Conservation (phyloP, 2,329 filamentous ascomycete species). For the Neodidymelliopsis sp. region DNA sequence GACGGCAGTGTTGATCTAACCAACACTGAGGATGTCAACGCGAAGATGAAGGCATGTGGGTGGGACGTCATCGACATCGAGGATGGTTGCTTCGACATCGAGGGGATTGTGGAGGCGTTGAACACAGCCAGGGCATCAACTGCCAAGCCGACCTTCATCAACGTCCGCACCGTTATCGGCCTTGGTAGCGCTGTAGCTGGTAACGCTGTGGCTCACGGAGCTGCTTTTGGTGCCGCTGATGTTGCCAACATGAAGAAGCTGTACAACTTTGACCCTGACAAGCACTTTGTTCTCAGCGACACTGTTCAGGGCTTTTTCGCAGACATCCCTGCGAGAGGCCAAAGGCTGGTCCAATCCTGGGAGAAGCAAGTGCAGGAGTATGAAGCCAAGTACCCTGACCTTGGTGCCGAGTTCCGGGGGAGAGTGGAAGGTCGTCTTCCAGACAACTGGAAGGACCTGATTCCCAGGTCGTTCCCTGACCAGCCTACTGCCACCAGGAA, state of each 20-base stretch:
- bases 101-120: slow-evolving; percentile 57
- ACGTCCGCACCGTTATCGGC: slow-evolving; percentile 65
- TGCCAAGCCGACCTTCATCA: slow-evolving; percentile 65
- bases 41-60: slow-evolving; percentile 64
- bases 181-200: slow-evolving; percentile 57
- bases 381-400: slow-evolving; percentile 56
- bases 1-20: slow-evolving; percentile 63
- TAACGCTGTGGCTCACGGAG: slow-evolving; percentile 65
- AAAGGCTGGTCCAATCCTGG: slow-evolving; percentile 59
- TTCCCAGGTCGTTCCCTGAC: slow-evolving; percentile 59
- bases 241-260: slow-evolving; percentile 63
- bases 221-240: slow-evolving; percentile 62
- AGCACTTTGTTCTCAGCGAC: slow-evolving; percentile 56
- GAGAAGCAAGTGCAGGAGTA: slow-evolving; percentile 55
- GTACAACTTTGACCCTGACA: slow-evolving; percentile 59
- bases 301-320: slow-evolving; percentile 62
- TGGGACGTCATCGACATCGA: slow-evolving; percentile 64
- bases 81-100: slow-evolving; percentile 62
- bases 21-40: slow-evolving; percentile 64
- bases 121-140: slow-evolving; percentile 53
- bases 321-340: slow-evolving; percentile 56
- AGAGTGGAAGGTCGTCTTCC: slow-evolving; percentile 59
- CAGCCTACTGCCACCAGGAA: slow-evolving; percentile 60
- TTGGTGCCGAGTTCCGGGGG: slow-evolving; percentile 58
- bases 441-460: slow-evolving; percentile 58